Percentiles rank a stretch among this genome's conserved stretches.
These are phyloP conservation scores for Condylostoma magnum DNA, from an alignment of 169 alveolate genomes.

Conservation along the genomic window DNA sequence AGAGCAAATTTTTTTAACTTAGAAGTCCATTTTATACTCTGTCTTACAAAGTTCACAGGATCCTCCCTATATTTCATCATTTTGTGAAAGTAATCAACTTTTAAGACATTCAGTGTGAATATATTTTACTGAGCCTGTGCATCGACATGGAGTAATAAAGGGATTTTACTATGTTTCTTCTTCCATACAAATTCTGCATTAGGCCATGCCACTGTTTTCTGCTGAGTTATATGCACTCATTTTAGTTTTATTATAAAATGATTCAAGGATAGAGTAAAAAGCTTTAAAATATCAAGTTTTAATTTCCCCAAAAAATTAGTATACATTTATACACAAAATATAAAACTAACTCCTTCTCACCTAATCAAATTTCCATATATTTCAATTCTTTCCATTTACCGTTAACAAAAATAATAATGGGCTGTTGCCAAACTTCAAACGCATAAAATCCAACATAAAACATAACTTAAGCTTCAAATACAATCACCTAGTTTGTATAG, in stretches of 20 bases:
- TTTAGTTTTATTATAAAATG: not conserved
- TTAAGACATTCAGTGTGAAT: not conserved
- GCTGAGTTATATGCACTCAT: not conserved
- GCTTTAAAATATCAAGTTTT: no score
- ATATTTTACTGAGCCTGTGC: not conserved
- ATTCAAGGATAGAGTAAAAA: not conserved
- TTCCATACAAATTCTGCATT: not conserved
- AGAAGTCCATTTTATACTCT: conserved; percentile 14
- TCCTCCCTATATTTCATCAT: not conserved
- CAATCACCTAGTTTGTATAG: no score
- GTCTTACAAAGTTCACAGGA: not conserved
- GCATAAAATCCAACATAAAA: no score
- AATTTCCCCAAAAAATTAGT: no score
- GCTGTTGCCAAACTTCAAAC: no score
- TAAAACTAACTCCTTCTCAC: no score
- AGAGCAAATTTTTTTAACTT: not conserved
- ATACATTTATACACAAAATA: no score
- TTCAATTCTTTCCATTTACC: no score
- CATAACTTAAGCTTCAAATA: no score
- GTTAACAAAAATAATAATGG: no score
- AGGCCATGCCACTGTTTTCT: no score
- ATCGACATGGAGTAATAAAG: not conserved
- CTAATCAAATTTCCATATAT: no score
- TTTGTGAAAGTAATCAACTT: not conserved
- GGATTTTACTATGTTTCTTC: not conserved